Conservation (phyloP, 1,284 basidiomycete genomes). For the Apiotrichum siamense region DNA sequence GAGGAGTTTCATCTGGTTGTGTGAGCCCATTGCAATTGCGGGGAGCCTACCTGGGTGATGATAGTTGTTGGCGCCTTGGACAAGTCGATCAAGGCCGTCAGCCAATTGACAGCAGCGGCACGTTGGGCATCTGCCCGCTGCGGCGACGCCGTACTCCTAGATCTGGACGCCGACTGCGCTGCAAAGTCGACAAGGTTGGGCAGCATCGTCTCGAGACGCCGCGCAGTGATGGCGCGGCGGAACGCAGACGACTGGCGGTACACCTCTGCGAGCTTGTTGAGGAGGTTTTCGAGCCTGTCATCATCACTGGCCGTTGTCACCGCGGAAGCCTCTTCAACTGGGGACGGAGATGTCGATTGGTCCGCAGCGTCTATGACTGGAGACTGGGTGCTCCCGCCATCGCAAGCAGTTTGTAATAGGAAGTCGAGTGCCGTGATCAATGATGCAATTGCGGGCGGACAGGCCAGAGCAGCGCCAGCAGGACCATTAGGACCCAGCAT, state of each 20-base stretch:
- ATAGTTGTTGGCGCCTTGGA: conserved; percentile 30
- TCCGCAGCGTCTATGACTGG: too few relatives aligned
- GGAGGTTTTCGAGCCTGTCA: conserved; percentile 24
- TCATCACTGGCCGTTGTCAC: conserved; percentile 8
- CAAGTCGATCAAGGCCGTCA: conserved; percentile 27
- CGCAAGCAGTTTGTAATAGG: conserved; percentile 31
- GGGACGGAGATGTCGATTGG: background rate
- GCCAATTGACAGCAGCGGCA: conserved; percentile 23
- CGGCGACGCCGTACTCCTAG: conserved; percentile 15
- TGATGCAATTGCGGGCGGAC: conserved; percentile 26
- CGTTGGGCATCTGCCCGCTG: conserved; percentile 22
- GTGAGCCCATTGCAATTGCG: background rate
- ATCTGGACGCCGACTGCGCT: conserved; percentile 24
- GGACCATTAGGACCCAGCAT: conserved; percentile 20
- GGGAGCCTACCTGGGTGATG: conserved; percentile 32
- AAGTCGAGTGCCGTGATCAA: conserved; percentile 35
- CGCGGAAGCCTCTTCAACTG: too few relatives aligned
- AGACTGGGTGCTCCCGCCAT: too few relatives aligned
- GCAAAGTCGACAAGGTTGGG: conserved; percentile 44
- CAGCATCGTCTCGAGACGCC: conserved; percentile 39
- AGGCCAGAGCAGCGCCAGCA: conserved; percentile 19
- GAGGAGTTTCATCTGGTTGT: conserved; percentile 30
- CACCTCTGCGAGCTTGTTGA: conserved; percentile 26
- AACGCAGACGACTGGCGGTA: conserved; percentile 31
- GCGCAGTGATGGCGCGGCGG: conserved; percentile 28